Base-by-base conservation (phyloP, 495 filamentous ascomycete species). In the Neurospora cerealis region DNA sequence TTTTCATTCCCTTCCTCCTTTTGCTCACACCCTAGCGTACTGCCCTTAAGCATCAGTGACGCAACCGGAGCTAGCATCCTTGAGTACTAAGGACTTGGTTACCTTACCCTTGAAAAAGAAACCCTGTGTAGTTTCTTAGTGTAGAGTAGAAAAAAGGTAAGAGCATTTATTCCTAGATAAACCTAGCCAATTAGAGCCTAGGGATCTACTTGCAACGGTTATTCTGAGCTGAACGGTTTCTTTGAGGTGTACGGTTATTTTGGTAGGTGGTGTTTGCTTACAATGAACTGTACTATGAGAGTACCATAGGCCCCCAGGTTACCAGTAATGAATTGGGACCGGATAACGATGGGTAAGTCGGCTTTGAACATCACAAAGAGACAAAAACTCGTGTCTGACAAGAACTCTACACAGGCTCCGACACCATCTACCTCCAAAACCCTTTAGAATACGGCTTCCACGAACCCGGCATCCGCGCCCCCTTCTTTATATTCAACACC, bases 61-160 rank as follows among this genome's bases (percentile, higher is more conserved):
- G 79, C 93, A 95, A 42, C 93, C 93, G 73, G 91, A 90, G 83
- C 90, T 93, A 8, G 93, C 93, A 81, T 95, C 91, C 73, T 84
- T 87, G 44, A 95, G 17, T 1, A 19, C 15, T 5, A 4, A 42
- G 2, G 41, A 6, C 2, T 42, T 42, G 4, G 5, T 19, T 17
- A 41, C 40, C 40, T 41, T 41, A 17, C 40, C 11, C 40, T 19
- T 2, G n/a, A n/a, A n/a, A n/a, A n/a, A 19, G 41, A 17, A n/a
- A n/a, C n/a, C n/a, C n/a, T n/a, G n/a, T n/a, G 5, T 1, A 19
- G n/a, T n/a, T n/a, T n/a, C n/a, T n/a, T 42, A 42, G 41, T 19
- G 1, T 42, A 42, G 41, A 42, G n/a, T n/a, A n/a, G n/a, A n/a
- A 17, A 19, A 5, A 42, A 42, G 41, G 17, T 0, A 19, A 42